Evolutionary conservation across 345 rosid genomes (phyloP), one percentile per base, ranked within the genome.

Genomic region (Moringa oleifera): DNA sequence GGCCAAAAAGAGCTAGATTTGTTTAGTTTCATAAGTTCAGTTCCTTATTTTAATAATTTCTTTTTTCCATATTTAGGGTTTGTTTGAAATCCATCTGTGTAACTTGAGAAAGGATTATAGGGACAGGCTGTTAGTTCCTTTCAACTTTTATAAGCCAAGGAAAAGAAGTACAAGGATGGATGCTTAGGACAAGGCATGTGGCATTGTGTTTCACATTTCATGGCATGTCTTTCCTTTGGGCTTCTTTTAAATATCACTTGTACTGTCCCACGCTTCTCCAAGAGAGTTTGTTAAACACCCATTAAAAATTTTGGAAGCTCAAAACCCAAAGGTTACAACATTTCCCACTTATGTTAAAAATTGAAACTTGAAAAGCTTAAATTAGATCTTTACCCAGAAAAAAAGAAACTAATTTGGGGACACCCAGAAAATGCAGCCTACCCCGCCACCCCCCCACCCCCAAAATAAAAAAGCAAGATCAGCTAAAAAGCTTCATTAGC

Each of bases 51-150:
- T 41, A 70, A 67, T 72, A 61, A 47, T 61, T 47, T 50, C 4
- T 50, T 23, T 73, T 79, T 78, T 28, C 79, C 83, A 71, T 57
- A 63, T 75, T 63, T 77, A 79, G 82, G 83, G 82, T 54, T 77
- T 68, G 55, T 50, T 65, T 69, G 47, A 41, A 15, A 41, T 7
- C 12, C 17, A 28, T 28, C 3, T 28, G 8, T 28, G n/a, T n/a
- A n/a, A n/a, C 33, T 28, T 28, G 51, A 63, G 66, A 57, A 24
- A 51, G 25, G 61, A 52, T 65, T 52, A 63, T 13, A 66, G 67
- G 58, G 77, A 81, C 82, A 73, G 76, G 73, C 72, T 74, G 80
- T 67, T 72, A 62, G 80, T 72, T 70, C 59, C 78, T 70, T 70
- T 72, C 73, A 74, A 69, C 60, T 52, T 74, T 68, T 63, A 23